These are phyloP conservation scores for Pythium diclinum DNA, from an alignment of 352 stramenopile genomes.

Conservation along the genomic window DNA sequence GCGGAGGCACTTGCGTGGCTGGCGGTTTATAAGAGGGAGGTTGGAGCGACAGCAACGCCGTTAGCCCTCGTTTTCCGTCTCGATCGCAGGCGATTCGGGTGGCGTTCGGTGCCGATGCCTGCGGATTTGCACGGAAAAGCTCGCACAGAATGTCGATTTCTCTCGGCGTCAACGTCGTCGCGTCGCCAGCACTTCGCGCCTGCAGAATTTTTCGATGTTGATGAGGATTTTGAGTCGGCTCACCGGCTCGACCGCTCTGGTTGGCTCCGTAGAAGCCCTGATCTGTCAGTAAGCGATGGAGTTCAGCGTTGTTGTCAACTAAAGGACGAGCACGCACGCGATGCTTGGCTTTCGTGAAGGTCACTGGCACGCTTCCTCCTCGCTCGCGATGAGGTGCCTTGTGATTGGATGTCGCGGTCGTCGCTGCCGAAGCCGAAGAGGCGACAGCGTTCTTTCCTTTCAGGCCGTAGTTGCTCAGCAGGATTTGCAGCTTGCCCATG, in stretches of 20 bases:
- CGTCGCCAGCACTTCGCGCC: slow-evolving; percentile 31
- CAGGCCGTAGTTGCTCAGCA: slow-evolving; percentile 87
- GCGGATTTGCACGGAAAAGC: slow-evolving; percentile 34
- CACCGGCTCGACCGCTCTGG: neutral
- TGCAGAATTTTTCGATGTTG: slow-evolving; percentile 26
- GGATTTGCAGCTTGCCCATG: slow-evolving; percentile 77
- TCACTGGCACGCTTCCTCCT: neutral
- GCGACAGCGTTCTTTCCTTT: slow-evolving; percentile 33
- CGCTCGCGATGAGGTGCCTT: neutral
- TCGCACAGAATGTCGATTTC: slow-evolving; percentile 65
- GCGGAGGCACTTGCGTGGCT: neutral
- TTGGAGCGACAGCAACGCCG: slow-evolving; percentile 51
- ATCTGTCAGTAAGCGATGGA: slow-evolving; percentile 55
- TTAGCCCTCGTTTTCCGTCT: slow-evolving; percentile 40
- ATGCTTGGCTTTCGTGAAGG: slow-evolving; percentile 40
- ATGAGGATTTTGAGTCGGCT: slow-evolving; percentile 1
- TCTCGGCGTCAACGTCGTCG: slow-evolving; percentile 48
- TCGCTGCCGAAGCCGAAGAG: neutral
- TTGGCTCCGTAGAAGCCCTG: slow-evolving; percentile 56
- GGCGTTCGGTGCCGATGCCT: slow-evolving; percentile 21
- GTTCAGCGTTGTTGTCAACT: slow-evolving; percentile 68
- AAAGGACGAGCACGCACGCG: slow-evolving; percentile 71
- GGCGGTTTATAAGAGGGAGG: slow-evolving; percentile 9
- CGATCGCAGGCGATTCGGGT: slow-evolving; percentile 57
- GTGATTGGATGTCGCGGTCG: neutral